Conservation (phyloP, 139 green algal genomes). For the Micractinium conductrix region DNA sequence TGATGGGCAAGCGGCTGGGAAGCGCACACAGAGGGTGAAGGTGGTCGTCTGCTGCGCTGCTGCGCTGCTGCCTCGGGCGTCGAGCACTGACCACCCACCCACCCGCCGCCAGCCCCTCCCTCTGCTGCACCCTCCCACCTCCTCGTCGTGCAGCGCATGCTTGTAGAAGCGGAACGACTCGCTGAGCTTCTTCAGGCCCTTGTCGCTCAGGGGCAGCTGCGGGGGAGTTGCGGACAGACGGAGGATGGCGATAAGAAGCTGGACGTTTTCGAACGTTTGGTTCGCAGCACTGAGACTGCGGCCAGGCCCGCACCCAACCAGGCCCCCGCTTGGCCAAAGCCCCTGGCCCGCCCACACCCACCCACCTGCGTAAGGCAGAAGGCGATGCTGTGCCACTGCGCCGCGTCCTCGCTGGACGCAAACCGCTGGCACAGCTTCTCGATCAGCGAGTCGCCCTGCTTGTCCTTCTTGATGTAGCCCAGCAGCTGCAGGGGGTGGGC, state of each 20-base stretch:
- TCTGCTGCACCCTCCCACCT: slow-evolving; percentile 24
- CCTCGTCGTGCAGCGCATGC: slow-evolving; percentile 71
- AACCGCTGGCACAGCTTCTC: slow-evolving; percentile 84
- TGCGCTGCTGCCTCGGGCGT: no score
- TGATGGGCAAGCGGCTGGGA: no score
- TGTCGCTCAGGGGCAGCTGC: slow-evolving; percentile 84
- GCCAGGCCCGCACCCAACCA: no score
- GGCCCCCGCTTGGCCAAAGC: background rate
- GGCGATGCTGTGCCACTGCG: slow-evolving; percentile 84
- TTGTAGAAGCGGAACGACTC: slow-evolving; percentile 85
- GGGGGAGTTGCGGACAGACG: no score
- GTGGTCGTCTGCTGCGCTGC: no score
- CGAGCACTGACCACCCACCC: no score
- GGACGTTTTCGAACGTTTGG: no score
- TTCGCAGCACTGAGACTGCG: no score
- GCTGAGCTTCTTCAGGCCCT: slow-evolving; percentile 75
- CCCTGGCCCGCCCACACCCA: background rate
- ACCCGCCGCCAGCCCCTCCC: background rate
- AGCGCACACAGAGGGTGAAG: no score
- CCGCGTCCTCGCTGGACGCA: slow-evolving; percentile 33
- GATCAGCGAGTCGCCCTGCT: slow-evolving; percentile 77
- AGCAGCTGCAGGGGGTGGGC: slow-evolving; percentile 64
- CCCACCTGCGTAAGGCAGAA: slow-evolving; percentile 78
- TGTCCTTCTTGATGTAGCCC: slow-evolving; percentile 88
- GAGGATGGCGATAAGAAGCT: no score